Conservation (phyloP, 192 early-diverging fungal species). For the Coemansia sp. region DNA sequence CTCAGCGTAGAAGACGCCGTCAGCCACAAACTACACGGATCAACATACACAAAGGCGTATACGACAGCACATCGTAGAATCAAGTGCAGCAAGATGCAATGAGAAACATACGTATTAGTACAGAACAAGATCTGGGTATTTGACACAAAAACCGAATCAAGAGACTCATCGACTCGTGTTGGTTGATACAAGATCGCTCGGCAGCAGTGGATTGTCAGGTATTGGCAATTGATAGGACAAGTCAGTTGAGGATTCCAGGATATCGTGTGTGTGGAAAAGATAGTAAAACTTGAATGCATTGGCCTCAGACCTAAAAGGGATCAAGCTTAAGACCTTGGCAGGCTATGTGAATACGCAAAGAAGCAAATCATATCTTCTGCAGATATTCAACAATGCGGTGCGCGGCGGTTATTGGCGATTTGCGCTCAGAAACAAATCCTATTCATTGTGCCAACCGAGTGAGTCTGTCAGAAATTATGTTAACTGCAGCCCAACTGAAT, state of each 20-base stretch:
- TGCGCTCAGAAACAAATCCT: slow-evolving; percentile 35
- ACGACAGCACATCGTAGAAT: neutral
- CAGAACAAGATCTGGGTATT: neutral
- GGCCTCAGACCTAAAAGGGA: too few species aligned
- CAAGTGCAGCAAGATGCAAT: neutral
- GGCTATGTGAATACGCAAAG: too few species aligned
- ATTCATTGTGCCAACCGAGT: slow-evolving; percentile 29
- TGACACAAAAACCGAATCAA: too few species aligned
- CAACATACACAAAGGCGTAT: neutral
- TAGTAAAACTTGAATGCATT: too few species aligned
- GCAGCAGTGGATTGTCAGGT: too few species aligned
- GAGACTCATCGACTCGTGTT: too few species aligned
- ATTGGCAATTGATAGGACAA: too few species aligned
- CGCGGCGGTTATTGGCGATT: neutral
- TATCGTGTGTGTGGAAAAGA: too few species aligned
- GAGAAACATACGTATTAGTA: neutral
- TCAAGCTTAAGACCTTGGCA: too few species aligned
- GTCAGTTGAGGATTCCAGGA: too few species aligned
- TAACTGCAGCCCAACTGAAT: slow-evolving; percentile 2
- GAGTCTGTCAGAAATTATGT: slow-evolving; percentile 11
- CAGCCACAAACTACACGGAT: slow-evolving; percentile 88
- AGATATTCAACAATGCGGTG: neutral
- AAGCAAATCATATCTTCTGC: too few species aligned
- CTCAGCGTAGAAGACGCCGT: slow-evolving; percentile 99
- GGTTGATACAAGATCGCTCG: too few species aligned